Evolutionary conservation across 345 rosid species (phyloP).

Genomic region (Eucalyptus caleyi): DNA sequence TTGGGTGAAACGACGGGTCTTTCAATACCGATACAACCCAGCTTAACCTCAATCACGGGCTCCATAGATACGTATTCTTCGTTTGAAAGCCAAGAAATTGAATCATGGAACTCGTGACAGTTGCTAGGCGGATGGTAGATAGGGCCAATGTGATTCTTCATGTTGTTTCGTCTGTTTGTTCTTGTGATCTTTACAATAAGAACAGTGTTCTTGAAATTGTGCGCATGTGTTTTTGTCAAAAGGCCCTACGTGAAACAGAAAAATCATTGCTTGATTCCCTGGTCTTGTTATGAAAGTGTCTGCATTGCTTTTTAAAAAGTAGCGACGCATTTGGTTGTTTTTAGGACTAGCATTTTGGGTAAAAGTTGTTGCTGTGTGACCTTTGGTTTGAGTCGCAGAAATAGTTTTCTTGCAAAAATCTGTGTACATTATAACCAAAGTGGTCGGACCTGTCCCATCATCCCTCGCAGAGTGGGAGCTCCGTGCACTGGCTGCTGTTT

Average conservation of each 20-base stretch:
- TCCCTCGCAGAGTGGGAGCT: not conserved
- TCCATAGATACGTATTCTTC: not conserved
- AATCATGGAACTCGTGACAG: not conserved
- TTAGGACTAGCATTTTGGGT: not conserved
- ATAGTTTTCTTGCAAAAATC: not conserved
- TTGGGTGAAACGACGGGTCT: not conserved
- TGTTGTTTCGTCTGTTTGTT: not conserved
- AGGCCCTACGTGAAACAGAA: not conserved
- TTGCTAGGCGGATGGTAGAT: not conserved
- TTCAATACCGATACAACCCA: not conserved
- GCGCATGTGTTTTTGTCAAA: not conserved
- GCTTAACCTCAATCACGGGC: not conserved
- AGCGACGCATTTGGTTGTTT: not conserved
- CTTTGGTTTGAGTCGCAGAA: not conserved
- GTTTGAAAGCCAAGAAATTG: not conserved
- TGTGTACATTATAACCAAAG: not conserved
- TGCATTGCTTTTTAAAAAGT: not conserved
- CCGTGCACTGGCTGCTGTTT: not conserved
- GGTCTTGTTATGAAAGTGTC: not conserved
- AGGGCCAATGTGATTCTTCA: not conserved
- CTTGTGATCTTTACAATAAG: not conserved
- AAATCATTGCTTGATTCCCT: not conserved
- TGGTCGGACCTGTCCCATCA: not conserved
- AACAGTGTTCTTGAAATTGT: not conserved
- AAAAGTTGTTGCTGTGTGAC: not conserved